Evolutionary conservation across 2,329 filamentous ascomycete species (phyloP).

Genomic region (Penicillium sp.): DNA sequence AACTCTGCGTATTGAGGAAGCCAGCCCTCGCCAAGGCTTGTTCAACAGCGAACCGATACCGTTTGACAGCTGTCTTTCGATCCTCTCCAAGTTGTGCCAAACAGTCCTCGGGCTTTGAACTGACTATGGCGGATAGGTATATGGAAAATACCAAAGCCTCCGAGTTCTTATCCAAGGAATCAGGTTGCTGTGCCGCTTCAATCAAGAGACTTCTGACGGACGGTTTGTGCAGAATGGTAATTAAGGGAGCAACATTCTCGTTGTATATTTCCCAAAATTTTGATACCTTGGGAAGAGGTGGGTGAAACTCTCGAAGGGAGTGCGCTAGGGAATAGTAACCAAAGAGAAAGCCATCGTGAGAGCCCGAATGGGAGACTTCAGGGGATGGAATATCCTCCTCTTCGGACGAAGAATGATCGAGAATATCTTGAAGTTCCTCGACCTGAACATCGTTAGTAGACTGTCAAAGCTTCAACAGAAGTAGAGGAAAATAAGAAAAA

Average conservation of each 20-base stretch:
- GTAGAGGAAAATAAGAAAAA: background rate
- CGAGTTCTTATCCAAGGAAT: constrained; percentile 51
- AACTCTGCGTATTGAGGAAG: constrained; percentile 62
- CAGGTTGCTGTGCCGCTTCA: constrained; percentile 51
- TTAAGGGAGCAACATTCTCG: constrained; percentile 61
- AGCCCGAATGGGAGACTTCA: constrained; percentile 40
- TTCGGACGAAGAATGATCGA: constrained; percentile 58
- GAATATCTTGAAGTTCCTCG: constrained; percentile 61
- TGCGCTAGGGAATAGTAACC: constrained; percentile 58
- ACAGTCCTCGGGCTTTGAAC: constrained; percentile 44
- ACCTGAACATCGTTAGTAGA: constrained; percentile 42
- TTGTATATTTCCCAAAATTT: constrained; percentile 59
- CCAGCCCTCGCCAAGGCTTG: constrained; percentile 64
- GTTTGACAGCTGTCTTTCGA: constrained; percentile 49
- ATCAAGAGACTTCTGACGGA: constrained; percentile 53
- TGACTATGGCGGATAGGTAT: constrained; percentile 57
- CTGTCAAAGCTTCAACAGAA: background rate
- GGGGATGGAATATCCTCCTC: constrained; percentile 55
- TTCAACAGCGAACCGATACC: constrained; percentile 63
- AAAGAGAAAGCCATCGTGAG: constrained; percentile 61
- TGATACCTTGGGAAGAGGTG: constrained; percentile 50
- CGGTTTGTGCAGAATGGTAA: constrained; percentile 61
- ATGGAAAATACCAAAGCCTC: constrained; percentile 63
- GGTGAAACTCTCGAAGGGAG: constrained; percentile 58
- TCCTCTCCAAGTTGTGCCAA: constrained; percentile 52